Conservation (phyloP, 2,329 filamentous ascomycete species). For the Dichotomopilus funicola region DNA sequence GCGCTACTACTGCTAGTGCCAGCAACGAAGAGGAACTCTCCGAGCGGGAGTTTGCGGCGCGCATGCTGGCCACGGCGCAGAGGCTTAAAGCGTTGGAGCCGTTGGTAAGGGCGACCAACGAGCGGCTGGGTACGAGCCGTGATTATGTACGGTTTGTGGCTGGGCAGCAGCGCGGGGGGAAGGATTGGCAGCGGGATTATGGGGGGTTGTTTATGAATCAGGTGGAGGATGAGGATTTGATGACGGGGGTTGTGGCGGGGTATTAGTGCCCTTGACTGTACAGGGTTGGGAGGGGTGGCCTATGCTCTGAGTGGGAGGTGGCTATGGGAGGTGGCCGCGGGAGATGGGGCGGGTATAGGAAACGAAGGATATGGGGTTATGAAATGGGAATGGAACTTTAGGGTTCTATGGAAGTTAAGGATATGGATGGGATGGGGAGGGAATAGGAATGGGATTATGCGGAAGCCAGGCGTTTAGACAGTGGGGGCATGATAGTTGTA, state of each 20-base stretch:
- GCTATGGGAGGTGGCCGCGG: background rate
- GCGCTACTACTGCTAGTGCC: too few relatives aligned
- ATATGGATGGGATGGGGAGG: too few relatives aligned
- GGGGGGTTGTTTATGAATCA: conserved; percentile 38
- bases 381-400: too few relatives aligned
- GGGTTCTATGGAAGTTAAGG: too few relatives aligned
- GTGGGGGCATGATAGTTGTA: too few relatives aligned
- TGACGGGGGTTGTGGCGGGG: conserved; percentile 38
- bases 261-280: too few relatives aligned
- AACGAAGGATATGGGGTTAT: background rate
- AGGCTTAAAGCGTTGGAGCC: conserved; percentile 41
- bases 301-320: background rate
- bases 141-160: conserved; percentile 47
- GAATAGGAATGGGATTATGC: too few relatives aligned
- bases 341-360: conserved; percentile 7
- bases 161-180: conserved; percentile 43
- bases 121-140: conserved; percentile 48
- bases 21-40: conserved; percentile 35
- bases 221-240: conserved; percentile 56
- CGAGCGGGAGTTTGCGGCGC: conserved; percentile 44
- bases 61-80: conserved; percentile 37
- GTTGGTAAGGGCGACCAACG: conserved; percentile 46
- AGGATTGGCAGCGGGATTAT: conserved; percentile 31
- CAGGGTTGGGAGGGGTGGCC: background rate
- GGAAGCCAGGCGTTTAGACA: too few relatives aligned